phyloP scores from a whole-genome alignment of 1,284 basidiomycete genomes.

The Ustilago lituana region DNA sequence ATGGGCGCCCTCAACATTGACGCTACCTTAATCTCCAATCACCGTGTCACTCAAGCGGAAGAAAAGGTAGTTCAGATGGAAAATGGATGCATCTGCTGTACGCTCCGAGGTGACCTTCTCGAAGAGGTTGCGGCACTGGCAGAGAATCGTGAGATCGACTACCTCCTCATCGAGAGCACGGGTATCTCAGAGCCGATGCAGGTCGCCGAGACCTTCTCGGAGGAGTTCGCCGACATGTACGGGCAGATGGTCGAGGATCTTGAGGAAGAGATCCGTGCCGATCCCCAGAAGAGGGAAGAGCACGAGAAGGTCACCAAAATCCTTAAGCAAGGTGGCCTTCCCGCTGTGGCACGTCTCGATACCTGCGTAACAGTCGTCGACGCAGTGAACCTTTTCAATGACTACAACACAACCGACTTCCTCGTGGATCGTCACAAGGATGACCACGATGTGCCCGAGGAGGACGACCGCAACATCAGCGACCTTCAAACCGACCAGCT shows the following conservation, averaged over 20 bases:
- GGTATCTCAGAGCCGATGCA: conserved; percentile 70
- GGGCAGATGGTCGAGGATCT: conserved; percentile 63
- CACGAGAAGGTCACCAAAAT: conserved; percentile 67
- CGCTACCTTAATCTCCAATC: conserved; percentile 68
- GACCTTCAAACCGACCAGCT: conserved; percentile 69
- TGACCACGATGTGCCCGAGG: conserved; percentile 59
- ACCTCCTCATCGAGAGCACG: conserved; percentile 69
- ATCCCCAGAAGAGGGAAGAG: conserved; percentile 48
- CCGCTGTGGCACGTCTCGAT: conserved; percentile 66
- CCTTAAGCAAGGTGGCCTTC: conserved; percentile 69
- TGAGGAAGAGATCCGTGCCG: conserved; percentile 41
- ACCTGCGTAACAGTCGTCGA: conserved; percentile 56
- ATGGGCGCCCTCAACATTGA: conserved; percentile 70
- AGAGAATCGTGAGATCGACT: conserved; percentile 67
- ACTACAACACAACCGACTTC: conserved; percentile 70
- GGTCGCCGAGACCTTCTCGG: conserved; percentile 68
- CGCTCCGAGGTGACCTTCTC: conserved; percentile 70
- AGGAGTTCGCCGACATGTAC: conserved; percentile 66
- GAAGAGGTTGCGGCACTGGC: conserved; percentile 70
- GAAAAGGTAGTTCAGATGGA: conserved; percentile 70
- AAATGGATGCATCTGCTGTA: conserved; percentile 71
- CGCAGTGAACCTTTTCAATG: conserved; percentile 67
- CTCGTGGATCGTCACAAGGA: conserved; percentile 68
- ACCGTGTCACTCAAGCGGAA: conserved; percentile 68
- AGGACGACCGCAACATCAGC: conserved; percentile 70